phyloP scores from a whole-genome alignment of 2,329 filamentous ascomycete species.

The Cladosporium sphaerospermum region DNA sequence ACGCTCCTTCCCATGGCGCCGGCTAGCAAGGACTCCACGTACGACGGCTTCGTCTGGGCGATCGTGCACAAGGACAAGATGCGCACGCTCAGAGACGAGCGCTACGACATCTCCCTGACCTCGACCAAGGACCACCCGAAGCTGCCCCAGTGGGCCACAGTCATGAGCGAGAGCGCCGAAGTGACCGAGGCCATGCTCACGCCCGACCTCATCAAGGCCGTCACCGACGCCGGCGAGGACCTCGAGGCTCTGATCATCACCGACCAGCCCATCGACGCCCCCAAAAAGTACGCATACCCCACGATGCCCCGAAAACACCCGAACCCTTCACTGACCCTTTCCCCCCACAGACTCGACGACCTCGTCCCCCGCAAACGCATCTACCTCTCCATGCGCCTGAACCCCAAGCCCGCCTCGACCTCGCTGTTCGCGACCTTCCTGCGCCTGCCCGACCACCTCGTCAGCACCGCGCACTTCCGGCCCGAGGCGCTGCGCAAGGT shows the following conservation, averaged over 20 bases:
- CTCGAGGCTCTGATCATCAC: slow-evolving; percentile 84
- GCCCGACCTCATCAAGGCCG: slow-evolving; percentile 74
- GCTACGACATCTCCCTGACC: slow-evolving; percentile 90
- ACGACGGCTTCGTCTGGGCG: slow-evolving; percentile 90
- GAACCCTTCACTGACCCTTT: background rate
- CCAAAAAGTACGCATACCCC: slow-evolving; percentile 58
- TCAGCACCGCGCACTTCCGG: slow-evolving; percentile 73
- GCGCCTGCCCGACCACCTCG: slow-evolving; percentile 76
- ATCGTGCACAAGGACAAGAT: slow-evolving; percentile 93
- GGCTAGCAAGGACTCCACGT: slow-evolving; percentile 53
- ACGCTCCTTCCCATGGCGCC: slow-evolving; percentile 62
- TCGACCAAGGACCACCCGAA: slow-evolving; percentile 88
- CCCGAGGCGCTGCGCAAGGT: slow-evolving; percentile 82
- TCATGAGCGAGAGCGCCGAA: slow-evolving; percentile 97
- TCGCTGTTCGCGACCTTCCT: slow-evolving; percentile 74
- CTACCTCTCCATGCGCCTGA: slow-evolving; percentile 65
- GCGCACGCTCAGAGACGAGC: slow-evolving; percentile 81
- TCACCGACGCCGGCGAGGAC: slow-evolving; percentile 69
- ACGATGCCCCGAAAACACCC: too few species aligned
- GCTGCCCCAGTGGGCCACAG: slow-evolving; percentile 79
- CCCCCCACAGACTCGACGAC: slow-evolving; percentile 64
- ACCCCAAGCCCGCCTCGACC: slow-evolving; percentile 55
- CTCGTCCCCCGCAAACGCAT: slow-evolving; percentile 79
- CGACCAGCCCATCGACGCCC: slow-evolving; percentile 84
- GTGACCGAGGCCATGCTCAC: slow-evolving; percentile 84